Conservation (phyloP, 2,329 filamentous ascomycete genomes). For the Incumbomyces delicatus region DNA sequence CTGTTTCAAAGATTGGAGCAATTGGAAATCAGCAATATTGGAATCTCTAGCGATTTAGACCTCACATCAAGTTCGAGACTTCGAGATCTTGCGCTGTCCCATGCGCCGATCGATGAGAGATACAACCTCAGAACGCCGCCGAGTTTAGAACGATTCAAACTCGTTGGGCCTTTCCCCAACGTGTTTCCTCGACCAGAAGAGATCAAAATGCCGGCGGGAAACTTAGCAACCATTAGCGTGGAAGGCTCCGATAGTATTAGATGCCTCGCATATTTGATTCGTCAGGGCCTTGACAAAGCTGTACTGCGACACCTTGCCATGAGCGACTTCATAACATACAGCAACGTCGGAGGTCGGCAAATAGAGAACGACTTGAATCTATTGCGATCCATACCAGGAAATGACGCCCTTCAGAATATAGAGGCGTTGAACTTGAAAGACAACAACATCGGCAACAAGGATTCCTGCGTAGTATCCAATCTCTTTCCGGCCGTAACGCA, state of each 20-base stretch:
- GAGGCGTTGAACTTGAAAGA: background rate
- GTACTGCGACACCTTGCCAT: background rate
- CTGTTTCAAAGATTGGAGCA: background rate
- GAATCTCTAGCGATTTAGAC: background rate
- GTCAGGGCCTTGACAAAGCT: conserved; percentile 1
- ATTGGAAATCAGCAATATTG: background rate
- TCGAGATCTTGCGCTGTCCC: background rate
- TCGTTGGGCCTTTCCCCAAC: conserved; percentile 1
- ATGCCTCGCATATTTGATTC: conserved; percentile 1
- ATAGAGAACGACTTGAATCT: conserved; percentile 1
- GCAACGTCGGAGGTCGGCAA: background rate
- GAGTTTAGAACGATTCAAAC: background rate
- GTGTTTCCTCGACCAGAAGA: conserved; percentile 5
- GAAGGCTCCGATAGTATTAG: conserved; percentile 1
- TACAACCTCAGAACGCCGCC: conserved; percentile 3
- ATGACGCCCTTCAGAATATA: background rate
- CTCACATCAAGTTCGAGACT: background rate
- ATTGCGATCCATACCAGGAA: background rate
- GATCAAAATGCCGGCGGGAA: conserved; percentile 3
- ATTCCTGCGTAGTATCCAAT: background rate
- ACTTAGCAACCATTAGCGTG: background rate
- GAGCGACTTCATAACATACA: conserved; percentile 2
- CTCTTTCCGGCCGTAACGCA: conserved; percentile 1
- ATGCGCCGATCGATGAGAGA: background rate
- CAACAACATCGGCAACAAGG: conserved; percentile 1